Base-by-base conservation (phyloP, 2,329 filamentous ascomycete species). In the Fusarium paranaense region DNA sequence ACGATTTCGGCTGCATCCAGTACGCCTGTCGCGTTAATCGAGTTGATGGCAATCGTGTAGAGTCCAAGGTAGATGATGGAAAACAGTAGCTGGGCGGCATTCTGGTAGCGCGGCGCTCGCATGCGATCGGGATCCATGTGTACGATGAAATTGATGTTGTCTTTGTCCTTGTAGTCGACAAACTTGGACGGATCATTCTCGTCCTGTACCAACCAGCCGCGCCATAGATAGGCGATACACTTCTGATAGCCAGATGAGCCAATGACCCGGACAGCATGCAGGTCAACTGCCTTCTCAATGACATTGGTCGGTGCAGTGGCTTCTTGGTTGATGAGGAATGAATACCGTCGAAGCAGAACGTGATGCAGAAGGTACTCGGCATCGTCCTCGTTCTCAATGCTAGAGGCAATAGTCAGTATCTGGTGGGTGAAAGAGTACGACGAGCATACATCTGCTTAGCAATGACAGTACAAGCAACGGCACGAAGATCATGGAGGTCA, bases 51-150 rank as follows among this genome's bases (percentile, higher is more conserved):
- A 5, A 89, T 90, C 0, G 97, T 98, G 82, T 96, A 99, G 1
- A 99, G 87, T 1, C 84, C 92, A 5, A 99, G 88, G 80, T 94
- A 99, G 69, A 97, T 82, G 71, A 98, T 78, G 0, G 94, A 97
- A 72, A 98, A 91, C 72, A 96, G 85, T 66, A 99, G 90, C 81
- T 98, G 95, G 5, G 95, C 92, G 5, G 91, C 90, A 80, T 98
- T 99, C 83, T 99, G 97, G 79, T 98, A 98, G 61, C 94, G 87
- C 5, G 97, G 97, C 0, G 95, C 93, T 33, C 96, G 90, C 93
- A 99, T 97, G 38, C 97, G 93, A 81, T 98, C 95, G 0, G 97
- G 97, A 79, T 98, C 94, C 78, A 98, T 91, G 81, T 99, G 97
- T 1, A 89, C 86, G 85, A 92, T 90, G 83, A 97, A 97, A 52